phyloP scores from a whole-genome alignment of 495 filamentous ascomycete species.

The Haplographium delicatum region DNA sequence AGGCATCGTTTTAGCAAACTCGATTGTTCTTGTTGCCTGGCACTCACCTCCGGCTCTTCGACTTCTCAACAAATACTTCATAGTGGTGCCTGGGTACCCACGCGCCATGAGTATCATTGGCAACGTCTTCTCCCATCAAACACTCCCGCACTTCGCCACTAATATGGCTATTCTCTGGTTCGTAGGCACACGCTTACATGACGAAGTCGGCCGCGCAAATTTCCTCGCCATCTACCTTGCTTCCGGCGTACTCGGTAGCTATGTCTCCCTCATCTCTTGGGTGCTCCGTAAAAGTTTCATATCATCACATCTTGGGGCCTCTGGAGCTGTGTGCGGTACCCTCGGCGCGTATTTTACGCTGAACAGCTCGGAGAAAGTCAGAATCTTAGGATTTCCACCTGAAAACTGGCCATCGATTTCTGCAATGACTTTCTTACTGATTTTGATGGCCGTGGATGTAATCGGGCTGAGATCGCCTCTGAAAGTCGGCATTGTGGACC shows the following conservation, averaged over 20 bases:
- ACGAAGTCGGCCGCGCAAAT: conserved; percentile 78
- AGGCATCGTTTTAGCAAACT: conserved; percentile 60
- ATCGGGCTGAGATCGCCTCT: conserved; percentile 33
- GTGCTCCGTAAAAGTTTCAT: conserved; percentile 48
- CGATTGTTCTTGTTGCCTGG: conserved; percentile 59
- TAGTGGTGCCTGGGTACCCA: conserved; percentile 65
- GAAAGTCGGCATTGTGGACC: conserved; percentile 44
- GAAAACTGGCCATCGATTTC: conserved; percentile 45
- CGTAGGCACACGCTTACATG: conserved; percentile 57
- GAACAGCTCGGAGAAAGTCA: conserved; percentile 47
- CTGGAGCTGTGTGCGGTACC: conserved; percentile 65
- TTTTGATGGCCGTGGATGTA: conserved; percentile 43
- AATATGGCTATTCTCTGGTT: conserved; percentile 63
- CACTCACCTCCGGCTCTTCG: conserved; percentile 62
- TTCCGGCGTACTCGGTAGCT: conserved; percentile 60
- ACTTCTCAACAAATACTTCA: conserved; percentile 74
- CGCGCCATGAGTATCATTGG: conserved; percentile 59
- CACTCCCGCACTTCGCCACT: conserved; percentile 52
- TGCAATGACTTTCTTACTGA: conserved; percentile 41
- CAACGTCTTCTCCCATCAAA: conserved; percentile 75
- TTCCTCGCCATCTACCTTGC: conserved; percentile 77
- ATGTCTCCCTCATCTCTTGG: conserved; percentile 52
- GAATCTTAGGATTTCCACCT: conserved; percentile 45
- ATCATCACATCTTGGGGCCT: conserved; percentile 63
- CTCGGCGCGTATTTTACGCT: conserved; percentile 64